Evolutionary conservation across 768 basidiomycete species (phyloP), one percentile per base, ranked within the genome.

Genomic region (Sistotremastrum suecicum): DNA sequence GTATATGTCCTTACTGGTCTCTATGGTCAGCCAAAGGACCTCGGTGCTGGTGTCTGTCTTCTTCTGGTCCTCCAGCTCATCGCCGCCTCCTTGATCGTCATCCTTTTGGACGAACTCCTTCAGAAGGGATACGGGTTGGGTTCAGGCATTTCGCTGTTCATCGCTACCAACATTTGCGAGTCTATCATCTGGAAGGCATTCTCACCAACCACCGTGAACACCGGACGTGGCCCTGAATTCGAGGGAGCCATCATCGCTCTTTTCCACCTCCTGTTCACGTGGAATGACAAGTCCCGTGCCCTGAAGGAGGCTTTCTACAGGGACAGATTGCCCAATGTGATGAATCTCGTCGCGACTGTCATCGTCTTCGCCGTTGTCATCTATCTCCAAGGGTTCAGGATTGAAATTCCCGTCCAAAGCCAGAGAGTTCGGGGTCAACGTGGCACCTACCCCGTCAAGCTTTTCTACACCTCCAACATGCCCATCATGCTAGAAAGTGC

Each of bases 171-270:
- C 73, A 98, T 99, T 56, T 98, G 94, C 65, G 95, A 99, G 64
- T 88, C 84, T 51, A 98, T 99, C 68, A 80, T 98, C 60, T 99
- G 94, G 94, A 99, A 99, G 60, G 95, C 94, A 1, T 98, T 99
- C 68, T 92, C 89, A 1, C 95, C 95, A 7, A 98, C 90, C 20
- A 97, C 95, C 40, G 66, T 98, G 66, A 98, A 98, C 75, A 97
- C 91, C 32, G 95, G 94, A 36, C 86, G 94, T 51, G 94, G 94
- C 3, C 86, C 92, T 44, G 95, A 99, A 63, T 99, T 98, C 54
- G 94, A 98, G 58, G 95, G 95, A 50, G 95, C 94, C 35, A 70
- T 98, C 53, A 85, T 97, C 53, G 82, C 92, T 1, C 74, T 98
- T 46, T 95, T 98, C 87, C 95, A 98, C 60, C 76, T 97, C 44